These are phyloP conservation scores for Cyanodermella asteris DNA, from an alignment of 2,329 filamentous ascomycete species.

Conservation along the genomic window DNA sequence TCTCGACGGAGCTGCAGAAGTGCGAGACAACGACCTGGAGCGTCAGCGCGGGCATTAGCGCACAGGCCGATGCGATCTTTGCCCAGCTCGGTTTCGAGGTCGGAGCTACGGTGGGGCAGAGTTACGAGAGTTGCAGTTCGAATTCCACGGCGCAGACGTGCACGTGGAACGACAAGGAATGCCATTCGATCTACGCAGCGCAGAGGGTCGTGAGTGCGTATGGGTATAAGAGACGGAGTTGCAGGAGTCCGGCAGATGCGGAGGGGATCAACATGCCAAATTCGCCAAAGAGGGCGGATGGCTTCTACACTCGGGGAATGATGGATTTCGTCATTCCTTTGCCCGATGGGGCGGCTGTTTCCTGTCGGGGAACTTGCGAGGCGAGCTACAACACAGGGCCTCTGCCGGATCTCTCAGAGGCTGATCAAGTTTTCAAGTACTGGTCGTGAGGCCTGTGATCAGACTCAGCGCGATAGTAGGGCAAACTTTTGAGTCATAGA, in stretches of 20 bases:
- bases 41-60: too few relatives aligned
- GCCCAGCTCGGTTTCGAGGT: too few relatives aligned
- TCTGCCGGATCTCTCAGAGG: too few relatives aligned
- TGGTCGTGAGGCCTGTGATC: neutral
- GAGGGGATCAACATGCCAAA: conserved; percentile 2
- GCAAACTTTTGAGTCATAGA: too few relatives aligned
- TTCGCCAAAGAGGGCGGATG: conserved; percentile 1
- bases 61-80: too few relatives aligned
- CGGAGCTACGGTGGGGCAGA: too few relatives aligned
- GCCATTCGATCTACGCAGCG: conserved; percentile 3
- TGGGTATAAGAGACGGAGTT: conserved; percentile 3
- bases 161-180: conserved; percentile 1
- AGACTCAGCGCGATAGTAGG: neutral
- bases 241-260: neutral
- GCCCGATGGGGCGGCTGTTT: too few relatives aligned
- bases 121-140: neutral
- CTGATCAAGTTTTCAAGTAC: neutral
- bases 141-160: too few relatives aligned
- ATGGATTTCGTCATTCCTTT: conserved; percentile 1
- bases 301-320: conserved; percentile 3
- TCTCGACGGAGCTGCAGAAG: too few relatives aligned
- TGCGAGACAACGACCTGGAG: too few relatives aligned
- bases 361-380: too few relatives aligned
- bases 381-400: too few relatives aligned
- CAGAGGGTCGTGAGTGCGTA: conserved; percentile 2